Evolutionary conservation across 345 rosid species (phyloP), one percentile per base, ranked within the genome.

Genomic region (Stellera chamaejasme): DNA sequence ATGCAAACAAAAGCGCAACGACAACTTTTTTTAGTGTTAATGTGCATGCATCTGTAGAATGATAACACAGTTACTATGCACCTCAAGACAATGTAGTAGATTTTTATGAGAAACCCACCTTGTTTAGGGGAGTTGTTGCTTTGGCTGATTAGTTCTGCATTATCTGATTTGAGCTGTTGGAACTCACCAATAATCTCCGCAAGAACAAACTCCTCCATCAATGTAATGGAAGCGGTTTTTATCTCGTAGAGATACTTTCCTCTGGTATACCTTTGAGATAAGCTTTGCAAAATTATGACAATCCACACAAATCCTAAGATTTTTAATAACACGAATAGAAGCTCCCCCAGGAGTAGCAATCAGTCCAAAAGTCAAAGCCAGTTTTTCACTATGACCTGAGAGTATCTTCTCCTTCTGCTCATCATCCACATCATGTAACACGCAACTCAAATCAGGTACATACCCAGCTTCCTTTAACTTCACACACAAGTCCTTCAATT

Each of bases 341-440:
- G 47, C 61, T 59, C 79, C 77, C 14, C 76, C 65, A 11, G 81
- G 54, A 54, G 77, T 66, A 58, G 77, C 72, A 46, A 92, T 73
- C 58, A 92, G 62, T 41, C 87, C 95, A 49, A 82, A 85, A 51
- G 96, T 82, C 80, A 84, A 53, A 50, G 96, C 95, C 53, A 88
- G 75, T 67, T 88, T 92, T 75, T 92, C 98, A 64, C 91, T 92
- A 62, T 92, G 98, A 49, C 80, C 88, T 13, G 75, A 66, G 6
- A 92, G 74, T 71, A 81, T 79, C 70, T 75, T 88, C 87, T 84
- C 95, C 77, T 92, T 92, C 75, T 92, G 95, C 70, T 86, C 96
- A 28, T 86, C 87, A 43, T 92, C 96, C 59, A 92, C 91, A 46
- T 88, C 96, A 57, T 85, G 67, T 45, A 92, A 60, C 55, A 82